Percentiles rank a stretch among this genome's conserved stretches.
phyloP scores from a whole-genome alignment of 164 flowering plant genomes.

The Malania oleifera region DNA sequence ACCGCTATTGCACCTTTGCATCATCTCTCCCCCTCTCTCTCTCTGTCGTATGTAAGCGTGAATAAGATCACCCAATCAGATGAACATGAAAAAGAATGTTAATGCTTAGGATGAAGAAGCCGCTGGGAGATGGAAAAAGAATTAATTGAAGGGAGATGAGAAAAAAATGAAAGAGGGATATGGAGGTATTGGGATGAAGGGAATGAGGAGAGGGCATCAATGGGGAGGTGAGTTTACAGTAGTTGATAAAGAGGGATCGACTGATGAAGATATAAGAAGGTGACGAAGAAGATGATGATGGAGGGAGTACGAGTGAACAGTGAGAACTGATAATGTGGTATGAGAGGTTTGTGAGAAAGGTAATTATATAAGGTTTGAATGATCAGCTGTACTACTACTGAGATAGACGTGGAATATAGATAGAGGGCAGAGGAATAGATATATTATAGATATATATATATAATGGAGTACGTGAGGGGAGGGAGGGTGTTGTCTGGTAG shows the following conservation, averaged over 20 bases:
- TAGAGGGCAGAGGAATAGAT: conserved; percentile 3
- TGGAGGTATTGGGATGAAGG: background rate
- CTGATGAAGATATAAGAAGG: no score
- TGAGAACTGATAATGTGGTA: conserved; percentile 19
- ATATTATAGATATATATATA: no score
- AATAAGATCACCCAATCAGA: background rate
- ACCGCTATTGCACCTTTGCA: conserved; percentile 42
- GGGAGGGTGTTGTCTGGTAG: conserved; percentile 25
- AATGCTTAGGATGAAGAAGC: background rate
- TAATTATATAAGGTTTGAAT: conserved; percentile 31
- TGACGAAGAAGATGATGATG: background rate
- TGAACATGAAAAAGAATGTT: no score
- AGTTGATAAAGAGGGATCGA: no score
- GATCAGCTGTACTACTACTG: no score
- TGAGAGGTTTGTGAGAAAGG: no score
- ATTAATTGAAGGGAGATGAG: background rate
- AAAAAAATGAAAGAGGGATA: background rate
- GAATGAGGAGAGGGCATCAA: background rate
- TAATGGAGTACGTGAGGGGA: conserved; percentile 10
- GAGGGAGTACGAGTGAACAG: conserved; percentile 10
- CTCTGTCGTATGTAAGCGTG: background rate
- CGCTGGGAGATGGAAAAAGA: background rate
- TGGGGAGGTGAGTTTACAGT: conserved; percentile 3
- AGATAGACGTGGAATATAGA: conserved; percentile 1
- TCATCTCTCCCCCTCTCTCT: conserved; percentile 12